Base-by-base conservation (phyloP, 2,329 filamentous ascomycete species). In the Corynespora cassiicola region DNA sequence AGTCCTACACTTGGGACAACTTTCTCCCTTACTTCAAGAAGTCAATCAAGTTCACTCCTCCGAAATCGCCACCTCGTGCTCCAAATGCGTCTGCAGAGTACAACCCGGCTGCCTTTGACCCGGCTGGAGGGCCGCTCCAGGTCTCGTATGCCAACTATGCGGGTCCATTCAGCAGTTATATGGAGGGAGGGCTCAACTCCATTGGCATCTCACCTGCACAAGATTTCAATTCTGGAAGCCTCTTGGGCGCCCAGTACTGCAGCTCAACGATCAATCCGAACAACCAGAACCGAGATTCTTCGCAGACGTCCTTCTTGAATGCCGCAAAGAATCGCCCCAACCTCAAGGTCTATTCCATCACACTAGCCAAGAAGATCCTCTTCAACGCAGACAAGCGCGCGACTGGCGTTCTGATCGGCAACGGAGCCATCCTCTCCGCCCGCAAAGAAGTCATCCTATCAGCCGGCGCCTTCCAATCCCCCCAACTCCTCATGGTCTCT, bases 371-470 rank as follows among this genome's bases (percentile, higher is more conserved):
- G 28, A 63, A 61, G 33, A 61, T 73, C 20, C 19, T 71, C 3
- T 71, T 72, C 42, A 38, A 65, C 29, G 34, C 42, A 6, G 24
- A 38, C 21, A 55, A 58, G 33, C 47, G 20, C 3, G 60, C 60
- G 2, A 61, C 40, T 4, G 58, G 58, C 14, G 57, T 61, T 4
- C 18, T 21, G 3, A 39, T 60, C 7, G 28, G 45, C 3, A 46
- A 38, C 1, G 25, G 22, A 10, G 43, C 26, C 11, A 9, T 42
- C 11, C 40, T 63, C 7, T 43, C 30, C 0, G 68, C 69, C 1
- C 61, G 53, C 9, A 68, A 70, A 25, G 72, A 75, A 45, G 68
- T 75, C 16, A 71, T 76, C 17, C 38, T 75, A 1, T 71, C 71
- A 0, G 71, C 70, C 1, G 73, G 72, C 14, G 58, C 63, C 60